Conservation (phyloP, 1,139 yeast genomes). For the Pichia sp. region DNA sequence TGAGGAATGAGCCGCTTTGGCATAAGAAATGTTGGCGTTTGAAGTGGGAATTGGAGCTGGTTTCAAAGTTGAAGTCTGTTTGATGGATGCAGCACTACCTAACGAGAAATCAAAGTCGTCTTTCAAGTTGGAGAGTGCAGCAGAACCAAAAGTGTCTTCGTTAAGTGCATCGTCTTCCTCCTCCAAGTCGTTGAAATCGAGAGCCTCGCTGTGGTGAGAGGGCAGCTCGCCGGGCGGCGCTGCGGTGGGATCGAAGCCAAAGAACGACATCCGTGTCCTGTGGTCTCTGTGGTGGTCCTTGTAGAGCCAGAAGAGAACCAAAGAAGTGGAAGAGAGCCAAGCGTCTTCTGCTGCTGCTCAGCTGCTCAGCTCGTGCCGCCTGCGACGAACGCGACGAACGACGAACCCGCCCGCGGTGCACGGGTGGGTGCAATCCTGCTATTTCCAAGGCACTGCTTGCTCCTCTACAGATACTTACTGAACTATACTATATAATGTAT, state of each 20-base stretch:
- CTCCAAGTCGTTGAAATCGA: slow-evolving; percentile 75
- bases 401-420: too few species aligned
- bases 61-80: slow-evolving; percentile 9
- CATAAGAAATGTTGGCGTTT: slow-evolving; percentile 37
- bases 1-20: slow-evolving; percentile 41
- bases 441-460: too few species aligned
- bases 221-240: slow-evolving; percentile 29
- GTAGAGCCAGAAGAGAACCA: neutral
- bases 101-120: slow-evolving; percentile 69
- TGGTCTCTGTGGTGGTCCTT: neutral
- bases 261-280: slow-evolving; percentile 43
- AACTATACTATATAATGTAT: too few species aligned
- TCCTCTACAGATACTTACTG: too few species aligned
- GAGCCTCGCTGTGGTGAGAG: slow-evolving; percentile 27
- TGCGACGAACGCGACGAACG: too few species aligned
- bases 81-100: slow-evolving; percentile 13
- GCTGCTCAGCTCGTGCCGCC: neutral
- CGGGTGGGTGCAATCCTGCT: too few species aligned
- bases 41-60: slow-evolving; percentile 19
- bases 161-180: slow-evolving; percentile 76
- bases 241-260: slow-evolving; percentile 43
- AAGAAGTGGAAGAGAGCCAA: too few species aligned
- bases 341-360: neutral
- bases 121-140: slow-evolving; percentile 41
- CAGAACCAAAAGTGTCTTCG: slow-evolving; percentile 79